Conservation (phyloP, 192 early-diverging fungal species). For the Geosiphon pyriformis region DNA sequence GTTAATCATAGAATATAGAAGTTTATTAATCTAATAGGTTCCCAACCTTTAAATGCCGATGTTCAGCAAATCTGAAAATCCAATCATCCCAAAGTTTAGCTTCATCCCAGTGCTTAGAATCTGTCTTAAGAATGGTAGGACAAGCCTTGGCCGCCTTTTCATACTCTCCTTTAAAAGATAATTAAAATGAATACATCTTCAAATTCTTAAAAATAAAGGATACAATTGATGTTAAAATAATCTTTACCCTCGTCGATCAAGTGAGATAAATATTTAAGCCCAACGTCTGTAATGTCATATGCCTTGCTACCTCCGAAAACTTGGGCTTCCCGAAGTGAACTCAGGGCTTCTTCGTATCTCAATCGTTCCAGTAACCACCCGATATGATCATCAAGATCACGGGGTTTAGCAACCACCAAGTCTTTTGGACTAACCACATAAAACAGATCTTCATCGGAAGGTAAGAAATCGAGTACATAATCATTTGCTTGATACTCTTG, state of each 20-base stretch:
- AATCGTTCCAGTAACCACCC: constrained; percentile 84
- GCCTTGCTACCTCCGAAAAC: constrained; percentile 52
- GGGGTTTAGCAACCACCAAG: constrained; percentile 79
- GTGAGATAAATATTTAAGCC: constrained; percentile 70
- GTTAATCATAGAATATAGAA: background rate
- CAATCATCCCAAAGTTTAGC: constrained; percentile 82
- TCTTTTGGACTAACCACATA: constrained; percentile 94
- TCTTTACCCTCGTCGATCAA: constrained; percentile 63
- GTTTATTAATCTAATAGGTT: background rate
- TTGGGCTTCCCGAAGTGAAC: constrained; percentile 54
- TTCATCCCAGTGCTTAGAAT: constrained; percentile 36
- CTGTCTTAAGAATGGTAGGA: constrained; percentile 56
- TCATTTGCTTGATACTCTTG: constrained; percentile 90
- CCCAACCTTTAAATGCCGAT: constrained; percentile 59
- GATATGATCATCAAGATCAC: constrained; percentile 90
- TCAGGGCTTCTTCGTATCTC: constrained; percentile 76
- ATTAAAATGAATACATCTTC: background rate
- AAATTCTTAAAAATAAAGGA: too few species aligned
- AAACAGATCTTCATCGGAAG: constrained; percentile 68
- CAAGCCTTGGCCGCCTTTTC: constrained; percentile 70
- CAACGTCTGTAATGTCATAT: constrained; percentile 67
- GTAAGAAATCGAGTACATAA: constrained; percentile 73
- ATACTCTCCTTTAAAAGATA: constrained; percentile 37
- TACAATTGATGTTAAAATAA: constrained; percentile 5
- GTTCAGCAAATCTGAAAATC: constrained; percentile 84